phyloP scores from a whole-genome alignment of 2,329 filamentous ascomycete genomes.

The Chalaropsis ovoidea region DNA sequence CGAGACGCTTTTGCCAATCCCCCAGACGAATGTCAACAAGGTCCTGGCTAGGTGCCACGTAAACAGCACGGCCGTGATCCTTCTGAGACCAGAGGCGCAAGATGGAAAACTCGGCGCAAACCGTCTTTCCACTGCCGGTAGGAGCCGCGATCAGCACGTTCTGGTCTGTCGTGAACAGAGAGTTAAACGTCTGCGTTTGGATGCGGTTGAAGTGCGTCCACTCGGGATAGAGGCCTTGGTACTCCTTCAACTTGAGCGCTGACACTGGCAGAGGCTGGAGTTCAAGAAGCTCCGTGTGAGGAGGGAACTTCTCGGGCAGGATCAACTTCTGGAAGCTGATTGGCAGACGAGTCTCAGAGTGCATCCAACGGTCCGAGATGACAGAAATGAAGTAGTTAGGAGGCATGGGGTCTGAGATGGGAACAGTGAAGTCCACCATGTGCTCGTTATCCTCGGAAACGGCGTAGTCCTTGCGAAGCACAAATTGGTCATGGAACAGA shows the following conservation, averaged over 20 bases:
- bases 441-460: conserved; percentile 81
- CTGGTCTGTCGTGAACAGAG: conserved; percentile 79
- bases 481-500: conserved; percentile 85
- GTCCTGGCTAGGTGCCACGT: conserved; percentile 90
- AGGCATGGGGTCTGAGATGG: conserved; percentile 94
- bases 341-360: conserved; percentile 84
- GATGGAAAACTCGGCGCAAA: conserved; percentile 90
- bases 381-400: conserved; percentile 98
- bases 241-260: conserved; percentile 78
- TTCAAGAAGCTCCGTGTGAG: conserved; percentile 84
- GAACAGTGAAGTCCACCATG: conserved; percentile 88
- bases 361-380: conserved; percentile 95
- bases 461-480: conserved; percentile 83
- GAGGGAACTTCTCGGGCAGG: conserved; percentile 87
- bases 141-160: conserved; percentile 91
- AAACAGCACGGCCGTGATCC: conserved; percentile 64
- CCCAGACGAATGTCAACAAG: conserved; percentile 70
- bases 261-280: conserved; percentile 83
- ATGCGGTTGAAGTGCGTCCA: conserved; percentile 93
- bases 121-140: conserved; percentile 89
- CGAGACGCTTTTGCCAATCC: conserved; percentile 75
- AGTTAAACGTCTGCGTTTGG: conserved; percentile 94
- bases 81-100: conserved; percentile 67
- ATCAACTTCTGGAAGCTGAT: conserved; percentile 93
- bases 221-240: conserved; percentile 66